phyloP scores from a whole-genome alignment of 2,329 filamentous ascomycete genomes.

The Pseudogymnoascus sp. region DNA sequence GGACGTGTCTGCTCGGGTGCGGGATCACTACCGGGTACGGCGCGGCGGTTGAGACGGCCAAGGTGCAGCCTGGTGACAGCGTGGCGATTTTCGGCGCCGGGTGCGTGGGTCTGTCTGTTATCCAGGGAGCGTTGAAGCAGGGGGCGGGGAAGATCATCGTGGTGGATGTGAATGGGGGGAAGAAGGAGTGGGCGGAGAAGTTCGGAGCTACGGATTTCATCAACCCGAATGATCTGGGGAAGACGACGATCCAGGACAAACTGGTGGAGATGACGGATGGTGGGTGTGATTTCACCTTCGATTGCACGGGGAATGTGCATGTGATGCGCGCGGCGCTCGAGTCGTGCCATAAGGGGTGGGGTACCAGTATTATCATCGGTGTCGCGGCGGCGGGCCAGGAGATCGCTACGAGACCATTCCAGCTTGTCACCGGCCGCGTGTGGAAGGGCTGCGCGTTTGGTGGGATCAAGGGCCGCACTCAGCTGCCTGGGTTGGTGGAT shows the following conservation, averaged over 20 bases:
- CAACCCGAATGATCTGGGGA: slow-evolving; percentile 69
- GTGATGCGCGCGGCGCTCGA: slow-evolving; percentile 95
- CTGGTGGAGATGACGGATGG: slow-evolving; percentile 97
- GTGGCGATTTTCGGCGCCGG: slow-evolving; percentile 91
- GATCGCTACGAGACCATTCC: slow-evolving; percentile 92
- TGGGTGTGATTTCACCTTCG: slow-evolving; percentile 97
- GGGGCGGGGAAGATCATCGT: slow-evolving; percentile 45
- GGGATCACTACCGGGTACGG: slow-evolving; percentile 99
- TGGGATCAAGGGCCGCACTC: slow-evolving; percentile 93
- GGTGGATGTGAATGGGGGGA: slow-evolving; percentile 75
- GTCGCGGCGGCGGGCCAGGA: slow-evolving; percentile 95
- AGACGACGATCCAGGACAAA: slow-evolving; percentile 81
- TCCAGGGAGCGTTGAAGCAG: slow-evolving; percentile 75
- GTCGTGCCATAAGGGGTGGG: slow-evolving; percentile 99
- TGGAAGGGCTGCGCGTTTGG: slow-evolving; percentile 99
- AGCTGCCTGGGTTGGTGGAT: slow-evolving; percentile 76
- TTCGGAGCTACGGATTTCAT: slow-evolving; percentile 97
- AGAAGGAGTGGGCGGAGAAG: slow-evolving; percentile 87
- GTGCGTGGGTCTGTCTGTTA: slow-evolving; percentile 89
- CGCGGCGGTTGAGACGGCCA: slow-evolving; percentile 86
- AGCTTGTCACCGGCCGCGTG: slow-evolving; percentile 92
- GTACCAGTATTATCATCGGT: slow-evolving; percentile 94
- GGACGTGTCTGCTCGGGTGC: slow-evolving; percentile 90
- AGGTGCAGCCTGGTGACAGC: slow-evolving; percentile 81
- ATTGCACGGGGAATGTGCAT: slow-evolving; percentile 94